Conservation (phyloP, 2,329 filamentous ascomycete species). For the Fusarium palustre region DNA sequence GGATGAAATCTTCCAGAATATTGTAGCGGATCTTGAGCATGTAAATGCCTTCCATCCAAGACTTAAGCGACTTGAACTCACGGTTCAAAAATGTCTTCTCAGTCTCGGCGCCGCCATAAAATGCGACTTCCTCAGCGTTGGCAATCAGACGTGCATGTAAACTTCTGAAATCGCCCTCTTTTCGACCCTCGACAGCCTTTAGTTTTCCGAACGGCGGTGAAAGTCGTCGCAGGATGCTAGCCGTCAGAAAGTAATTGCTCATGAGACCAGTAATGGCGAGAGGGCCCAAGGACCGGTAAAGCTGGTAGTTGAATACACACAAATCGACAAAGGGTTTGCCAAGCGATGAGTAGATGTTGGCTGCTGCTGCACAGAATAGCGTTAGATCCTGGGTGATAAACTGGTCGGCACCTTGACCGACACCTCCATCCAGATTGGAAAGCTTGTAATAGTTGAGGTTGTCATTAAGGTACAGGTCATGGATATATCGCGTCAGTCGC, state of each 20-base stretch:
- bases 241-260: slow-evolving; percentile 94
- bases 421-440: slow-evolving; percentile 89
- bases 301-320: slow-evolving; percentile 97
- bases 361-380: slow-evolving; percentile 91
- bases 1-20: slow-evolving; percentile 96
- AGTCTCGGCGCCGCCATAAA: slow-evolving; percentile 95
- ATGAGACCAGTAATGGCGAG: slow-evolving; percentile 86
- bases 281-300: slow-evolving; percentile 90
- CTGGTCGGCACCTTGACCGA: slow-evolving; percentile 92
- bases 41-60: slow-evolving; percentile 99
- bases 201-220: slow-evolving; percentile 97
- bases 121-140: slow-evolving; percentile 97
- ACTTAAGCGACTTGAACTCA: slow-evolving; percentile 92
- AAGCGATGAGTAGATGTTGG: slow-evolving; percentile 92
- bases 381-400: slow-evolving; percentile 98
- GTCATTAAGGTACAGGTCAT: slow-evolving; percentile 95
- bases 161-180: slow-evolving; percentile 94
- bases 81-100: slow-evolving; percentile 92
- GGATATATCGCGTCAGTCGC: slow-evolving; percentile 92
- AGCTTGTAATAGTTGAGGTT: slow-evolving; percentile 97
- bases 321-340: slow-evolving; percentile 99
- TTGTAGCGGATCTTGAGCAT: slow-evolving; percentile 98
- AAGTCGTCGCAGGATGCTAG: slow-evolving; percentile 85
- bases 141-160: slow-evolving; percentile 92
- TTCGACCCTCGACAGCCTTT: slow-evolving; percentile 93